Evolutionary conservation across 768 basidiomycete genomes (phyloP), one percentile per base, ranked within the genome.

Genomic region (Termitomyces sp.): DNA sequence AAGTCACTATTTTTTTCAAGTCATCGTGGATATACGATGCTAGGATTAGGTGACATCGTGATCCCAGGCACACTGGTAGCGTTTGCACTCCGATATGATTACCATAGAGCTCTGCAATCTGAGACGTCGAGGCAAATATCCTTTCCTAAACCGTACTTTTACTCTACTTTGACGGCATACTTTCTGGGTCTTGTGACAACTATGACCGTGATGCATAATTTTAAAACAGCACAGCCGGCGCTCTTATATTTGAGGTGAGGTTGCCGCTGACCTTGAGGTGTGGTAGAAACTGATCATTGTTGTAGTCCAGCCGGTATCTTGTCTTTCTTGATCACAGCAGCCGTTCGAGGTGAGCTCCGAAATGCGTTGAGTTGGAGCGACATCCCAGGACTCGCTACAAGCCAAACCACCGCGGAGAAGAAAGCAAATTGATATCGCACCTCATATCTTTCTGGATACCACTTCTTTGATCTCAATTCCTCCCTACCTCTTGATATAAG

Each of bases 31-130:
- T 90, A 83, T 68, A 88, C 92, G 31, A 88, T 98, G 86, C 86
- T 98, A 31, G 96, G 96, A 2, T 76, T 98, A 1, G 95, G 95
- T 26, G 95, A 97, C 68, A 84, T 96, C 42, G 78, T 83, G n/a
- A 72, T 81, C 8, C 81, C 81, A 14, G 80, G 81, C 24, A 76
- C 80, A 36, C 90, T 98, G 71, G 75, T 97, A 51, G 87, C 92
- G 18, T 80, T 94, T 14, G 92, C 88, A 4, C 79, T 98, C 43
- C 89, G 96, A 37, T 94, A 89, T 71, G 96, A 98, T 74, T 71
- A 81, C 53, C 72, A 81, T 61, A 79, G 77, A 48, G 76, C 71
- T 55, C 65, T 63, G 31, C 61, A 62, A 34, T 42, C 64, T 54
- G 68, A 61, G 57, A 62, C 69, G n/a, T 61, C 70, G 26, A 58